Evolutionary conservation across 73 alveolate species (phyloP), one percentile per base, ranked within the genome.

Genomic region (Symbiodinium pilosum): DNA sequence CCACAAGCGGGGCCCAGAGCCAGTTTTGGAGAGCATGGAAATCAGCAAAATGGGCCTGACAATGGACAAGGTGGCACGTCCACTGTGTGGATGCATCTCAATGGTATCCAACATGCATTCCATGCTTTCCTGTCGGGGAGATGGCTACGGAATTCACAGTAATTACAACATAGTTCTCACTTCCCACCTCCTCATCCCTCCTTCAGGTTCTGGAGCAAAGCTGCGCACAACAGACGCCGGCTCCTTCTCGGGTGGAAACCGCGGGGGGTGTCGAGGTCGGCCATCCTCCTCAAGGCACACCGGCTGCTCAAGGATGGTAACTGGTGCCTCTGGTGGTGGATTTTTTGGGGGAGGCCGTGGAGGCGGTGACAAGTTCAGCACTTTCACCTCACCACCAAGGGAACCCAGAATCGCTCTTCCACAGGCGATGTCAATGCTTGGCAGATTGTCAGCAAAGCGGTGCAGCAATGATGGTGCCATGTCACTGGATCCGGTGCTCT

Each of bases 51-150:
- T 14, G 32, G 9, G 77, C 77, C 77, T 64, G 77, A 36, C 77
- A 26, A 36, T 26, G 30, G 77, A 36, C 77, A 64, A 21, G 77
- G 77, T 21, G 93, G 68, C 36, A 88, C 51, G 39, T 43, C 88
- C 41, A 91, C 88, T 18, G 97, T 71, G 20, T 41, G 97, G 97
- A 91, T 71, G 14, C 97, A 42, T 43, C 81, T 68, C 88, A 91
- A 52, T 6, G 97, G 88, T 83, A 91, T 71, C 97, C 97, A 91
- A 40, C 97, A 69, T 0, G 77, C 97, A 42, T 91, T 91, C 97
- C 97, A 91, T 7, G 77, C 88, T 43, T 86, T 91, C 97, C 97
- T 91, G 77, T 9, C 77, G 28, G 21, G n/a, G 87, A n/a, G n/a
- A n/a, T n/a, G n/a, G n/a, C n/a, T n/a, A n/a, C n/a, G n/a, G n/a